Conservation (phyloP, 2,329 filamentous ascomycete species). For the Trichoderma koningiopsis region DNA sequence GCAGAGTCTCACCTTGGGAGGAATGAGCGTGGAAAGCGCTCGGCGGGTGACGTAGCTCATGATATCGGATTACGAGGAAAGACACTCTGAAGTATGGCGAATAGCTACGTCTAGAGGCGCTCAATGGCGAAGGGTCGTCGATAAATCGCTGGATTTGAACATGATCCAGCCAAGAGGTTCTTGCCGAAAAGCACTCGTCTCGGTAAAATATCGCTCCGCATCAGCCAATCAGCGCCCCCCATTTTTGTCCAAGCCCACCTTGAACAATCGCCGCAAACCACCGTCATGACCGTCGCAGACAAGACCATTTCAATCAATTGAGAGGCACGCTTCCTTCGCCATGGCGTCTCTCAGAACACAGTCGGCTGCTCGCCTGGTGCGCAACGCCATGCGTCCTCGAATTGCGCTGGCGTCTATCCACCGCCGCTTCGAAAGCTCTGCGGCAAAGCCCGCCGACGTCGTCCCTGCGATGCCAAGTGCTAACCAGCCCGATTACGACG, state of each 20-base stretch:
- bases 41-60: constrained; percentile 94
- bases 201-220: constrained; percentile 48
- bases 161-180: constrained; percentile 34
- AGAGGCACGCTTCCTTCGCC: constrained; percentile 35
- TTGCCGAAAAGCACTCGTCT: constrained; percentile 54
- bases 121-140: constrained; percentile 39
- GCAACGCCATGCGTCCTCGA: constrained; percentile 45
- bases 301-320: constrained; percentile 30
- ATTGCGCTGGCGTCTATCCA: constrained; percentile 46
- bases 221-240: constrained; percentile 45
- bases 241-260: constrained; percentile 29
- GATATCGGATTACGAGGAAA: constrained; percentile 48
- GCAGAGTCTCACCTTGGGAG: constrained; percentile 78
- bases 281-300: constrained; percentile 20
- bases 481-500: constrained; percentile 80
- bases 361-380: constrained; percentile 55
- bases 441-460: constrained; percentile 46
- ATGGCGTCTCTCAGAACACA: constrained; percentile 70
- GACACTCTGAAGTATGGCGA: constrained; percentile 30
- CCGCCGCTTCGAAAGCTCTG: constrained; percentile 58
- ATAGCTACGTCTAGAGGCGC: constrained; percentile 37
- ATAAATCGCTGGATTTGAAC: constrained; percentile 30
- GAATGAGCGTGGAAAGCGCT: constrained; percentile 96
- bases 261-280: constrained; percentile 37
- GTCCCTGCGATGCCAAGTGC: constrained; percentile 43